A percentile compares a stretch with the other conserved stretches of the same genome.
phyloP scores from a whole-genome alignment of 2,329 filamentous ascomycete genomes.

The Chaetomium globosum region DNA sequence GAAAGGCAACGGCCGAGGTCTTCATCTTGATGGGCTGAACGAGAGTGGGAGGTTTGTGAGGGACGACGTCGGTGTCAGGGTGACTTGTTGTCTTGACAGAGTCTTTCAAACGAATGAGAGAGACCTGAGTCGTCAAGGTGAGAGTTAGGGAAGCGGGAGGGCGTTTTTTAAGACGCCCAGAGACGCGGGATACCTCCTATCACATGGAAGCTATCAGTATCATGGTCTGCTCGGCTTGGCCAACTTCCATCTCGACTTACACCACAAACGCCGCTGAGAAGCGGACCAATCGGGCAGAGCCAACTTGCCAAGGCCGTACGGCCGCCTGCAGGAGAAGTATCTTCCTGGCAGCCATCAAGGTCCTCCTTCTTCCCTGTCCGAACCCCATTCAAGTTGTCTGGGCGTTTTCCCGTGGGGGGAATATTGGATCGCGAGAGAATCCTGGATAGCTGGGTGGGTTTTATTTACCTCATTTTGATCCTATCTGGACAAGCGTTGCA shows the following conservation, averaged over 20 bases:
- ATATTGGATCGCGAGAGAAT: not conserved
- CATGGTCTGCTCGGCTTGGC: not conserved
- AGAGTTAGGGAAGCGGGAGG: not conserved
- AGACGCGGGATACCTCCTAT: not conserved
- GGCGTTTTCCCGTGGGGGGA: slow-evolving; percentile 1
- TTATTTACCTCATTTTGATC: not conserved
- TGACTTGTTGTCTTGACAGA: no score
- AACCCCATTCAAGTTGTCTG: not conserved
- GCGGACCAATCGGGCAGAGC: not conserved
- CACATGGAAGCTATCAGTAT: not conserved
- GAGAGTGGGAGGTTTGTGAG: not conserved
- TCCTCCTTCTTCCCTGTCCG: not conserved
- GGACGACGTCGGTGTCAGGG: not conserved
- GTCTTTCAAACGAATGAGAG: slow-evolving; percentile 1
- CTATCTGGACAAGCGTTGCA: not conserved
- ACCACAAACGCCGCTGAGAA: not conserved
- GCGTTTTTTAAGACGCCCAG: not conserved
- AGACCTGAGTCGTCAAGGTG: not conserved
- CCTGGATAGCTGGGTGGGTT: not conserved
- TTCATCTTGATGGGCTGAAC: slow-evolving; percentile 28
- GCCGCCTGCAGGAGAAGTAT: not conserved
- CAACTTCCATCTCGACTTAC: not conserved
- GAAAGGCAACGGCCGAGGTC: slow-evolving; percentile 24
- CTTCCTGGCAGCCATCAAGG: slow-evolving; percentile 1
- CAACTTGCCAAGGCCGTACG: not conserved